A percentile compares a stretch with the other conserved stretches of the same genome.
phyloP scores from a whole-genome alignment of 108 stramenopile genomes.

The Nitzschia sp. region DNA sequence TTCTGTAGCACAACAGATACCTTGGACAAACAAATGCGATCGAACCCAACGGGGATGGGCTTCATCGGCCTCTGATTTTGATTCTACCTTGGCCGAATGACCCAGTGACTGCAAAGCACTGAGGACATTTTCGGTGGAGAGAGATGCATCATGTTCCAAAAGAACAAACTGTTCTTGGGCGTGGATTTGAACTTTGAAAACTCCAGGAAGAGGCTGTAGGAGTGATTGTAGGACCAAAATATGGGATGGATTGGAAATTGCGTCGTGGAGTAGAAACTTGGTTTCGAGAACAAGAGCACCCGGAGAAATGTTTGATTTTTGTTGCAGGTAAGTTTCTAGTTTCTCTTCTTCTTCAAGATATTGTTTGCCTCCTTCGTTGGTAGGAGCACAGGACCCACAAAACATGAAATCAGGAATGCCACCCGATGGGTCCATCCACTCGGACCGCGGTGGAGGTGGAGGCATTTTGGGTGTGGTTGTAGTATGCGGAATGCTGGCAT shows the following conservation, averaged over 20 bases:
- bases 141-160: slow-evolving; percentile 54
- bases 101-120: slow-evolving; percentile 29
- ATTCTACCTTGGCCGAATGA: background rate
- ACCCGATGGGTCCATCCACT: slow-evolving; percentile 1
- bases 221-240: slow-evolving; percentile 51
- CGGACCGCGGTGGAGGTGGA: background rate
- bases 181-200: slow-evolving; percentile 52
- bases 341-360: slow-evolving; percentile 2
- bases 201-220: slow-evolving; percentile 57
- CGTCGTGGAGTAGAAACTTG: slow-evolving; percentile 12
- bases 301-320: background rate
- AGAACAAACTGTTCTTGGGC: slow-evolving; percentile 46
- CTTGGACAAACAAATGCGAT: slow-evolving; percentile 50
- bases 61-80: background rate
- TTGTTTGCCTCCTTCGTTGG: slow-evolving; percentile 19
- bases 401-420: slow-evolving; percentile 49
- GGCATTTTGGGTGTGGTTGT: background rate
- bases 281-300: slow-evolving; percentile 13
- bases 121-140: slow-evolving; percentile 9
- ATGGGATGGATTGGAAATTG: slow-evolving; percentile 23
- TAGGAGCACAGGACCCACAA: slow-evolving; percentile 45
- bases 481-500: too few species aligned
- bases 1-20: slow-evolving; percentile 85
- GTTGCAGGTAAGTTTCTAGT: slow-evolving; percentile 7
- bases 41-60: slow-evolving; percentile 18